Conservation (phyloP, 2,329 filamentous ascomycete species). For the Colletotrichum acutatum region DNA sequence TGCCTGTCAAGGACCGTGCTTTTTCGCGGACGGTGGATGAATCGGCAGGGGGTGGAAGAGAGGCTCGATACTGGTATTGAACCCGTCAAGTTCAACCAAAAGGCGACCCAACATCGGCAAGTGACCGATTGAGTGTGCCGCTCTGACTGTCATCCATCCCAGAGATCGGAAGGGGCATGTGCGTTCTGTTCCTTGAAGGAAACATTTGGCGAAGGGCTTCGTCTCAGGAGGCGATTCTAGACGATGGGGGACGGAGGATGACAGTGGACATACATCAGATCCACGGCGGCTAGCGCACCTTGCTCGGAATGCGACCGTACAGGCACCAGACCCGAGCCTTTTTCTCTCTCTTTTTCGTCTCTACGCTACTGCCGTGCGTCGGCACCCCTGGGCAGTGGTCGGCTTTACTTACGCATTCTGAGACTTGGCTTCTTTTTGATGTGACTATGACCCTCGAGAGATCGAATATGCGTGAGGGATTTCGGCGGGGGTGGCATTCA, state of each 20-base stretch:
- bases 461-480: background rate
- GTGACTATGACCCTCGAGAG: background rate
- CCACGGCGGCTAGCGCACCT: slow-evolving; percentile 15
- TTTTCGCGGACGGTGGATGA: background rate
- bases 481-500: background rate
- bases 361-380: background rate
- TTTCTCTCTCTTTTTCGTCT: background rate
- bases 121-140: background rate
- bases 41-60: background rate
- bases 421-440: slow-evolving; percentile 11
- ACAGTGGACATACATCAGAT: background rate
- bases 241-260: background rate
- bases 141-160: background rate
- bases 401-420: background rate
- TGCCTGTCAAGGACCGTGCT: background rate
- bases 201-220: background rate
- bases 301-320: slow-evolving; percentile 10
- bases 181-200: background rate
- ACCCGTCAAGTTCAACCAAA: too few species aligned
- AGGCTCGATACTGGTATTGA: too few species aligned
- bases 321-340: background rate
- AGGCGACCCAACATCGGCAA: background rate
- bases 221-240: slow-evolving; percentile 22
- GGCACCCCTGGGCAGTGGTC: background rate
- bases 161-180: background rate